These are phyloP conservation scores for Endoconidiophora laricicola DNA, from an alignment of 2,329 filamentous ascomycete species.

Conservation along the genomic window DNA sequence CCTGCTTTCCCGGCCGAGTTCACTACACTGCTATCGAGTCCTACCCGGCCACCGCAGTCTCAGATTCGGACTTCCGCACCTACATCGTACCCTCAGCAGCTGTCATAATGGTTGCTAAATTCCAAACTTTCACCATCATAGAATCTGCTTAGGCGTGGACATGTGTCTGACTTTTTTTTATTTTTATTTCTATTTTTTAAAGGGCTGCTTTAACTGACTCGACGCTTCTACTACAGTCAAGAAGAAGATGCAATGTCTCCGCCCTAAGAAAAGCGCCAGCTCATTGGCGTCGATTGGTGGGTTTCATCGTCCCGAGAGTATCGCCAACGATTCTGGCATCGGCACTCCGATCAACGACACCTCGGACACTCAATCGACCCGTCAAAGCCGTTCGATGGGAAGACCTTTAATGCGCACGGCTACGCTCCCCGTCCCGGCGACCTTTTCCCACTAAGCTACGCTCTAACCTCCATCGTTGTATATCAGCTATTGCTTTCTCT, in stretches of 20 bases:
- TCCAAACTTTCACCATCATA: neutral
- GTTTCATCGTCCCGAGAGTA: slow-evolving; percentile 6
- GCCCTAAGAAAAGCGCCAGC: slow-evolving; percentile 6
- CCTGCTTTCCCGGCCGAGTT: slow-evolving; percentile 4
- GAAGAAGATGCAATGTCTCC: slow-evolving; percentile 11
- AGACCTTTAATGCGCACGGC: slow-evolving; percentile 3
- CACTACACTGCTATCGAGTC: neutral
- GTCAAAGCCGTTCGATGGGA: slow-evolving; percentile 5
- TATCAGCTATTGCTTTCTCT: neutral
- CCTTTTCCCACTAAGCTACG: neutral
- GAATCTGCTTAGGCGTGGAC: neutral
- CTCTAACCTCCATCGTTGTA: neutral
- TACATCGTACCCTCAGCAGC: slow-evolving; percentile 2
- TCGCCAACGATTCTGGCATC: slow-evolving; percentile 12
- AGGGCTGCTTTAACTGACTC: neutral
- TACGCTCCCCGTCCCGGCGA: neutral
- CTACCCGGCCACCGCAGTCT: no score
- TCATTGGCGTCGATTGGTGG: neutral
- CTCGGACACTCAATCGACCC: slow-evolving; percentile 4
- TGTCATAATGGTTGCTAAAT: neutral
- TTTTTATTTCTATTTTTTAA: slow-evolving; percentile 1
- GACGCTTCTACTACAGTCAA: slow-evolving; percentile 6
- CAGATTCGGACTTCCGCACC: neutral
- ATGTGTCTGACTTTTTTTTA: neutral
- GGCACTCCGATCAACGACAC: slow-evolving; percentile 8